Base-by-base conservation (phyloP, 2,329 filamentous ascomycete species). In the Akanthomyces dipterigenus region DNA sequence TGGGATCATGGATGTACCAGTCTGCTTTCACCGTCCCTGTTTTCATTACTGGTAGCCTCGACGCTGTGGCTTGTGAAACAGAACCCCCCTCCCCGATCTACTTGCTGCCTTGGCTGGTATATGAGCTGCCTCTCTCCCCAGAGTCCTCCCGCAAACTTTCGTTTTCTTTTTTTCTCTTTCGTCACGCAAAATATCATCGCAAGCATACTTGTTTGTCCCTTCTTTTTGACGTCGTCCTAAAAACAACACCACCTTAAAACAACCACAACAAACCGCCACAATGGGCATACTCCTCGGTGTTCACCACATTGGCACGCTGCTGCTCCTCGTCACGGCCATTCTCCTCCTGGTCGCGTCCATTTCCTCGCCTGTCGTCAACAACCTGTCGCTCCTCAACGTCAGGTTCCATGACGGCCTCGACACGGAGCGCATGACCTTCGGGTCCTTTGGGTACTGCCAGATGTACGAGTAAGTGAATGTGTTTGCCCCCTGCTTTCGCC, bases 361-460 rank as follows among this genome's bases (percentile, higher is more conserved):
- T 64, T 82, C 84, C 2, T 75, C 84, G 0, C 85, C 85, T 9
- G 81, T 87, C 48, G 78, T 85, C 65, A 76, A 83, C 66, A 66
- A 79, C 65, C 76, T 87, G 48, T 74, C 78, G 49, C 72, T 88
- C 42, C 70, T 88, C 61, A 79, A 77, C 62, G 78, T 88, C 63
- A 72, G 77, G 55, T 73, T 86, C 22, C 71, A 70, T 48, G 74
- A 76, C 64, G 65, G 69, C 28, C 71, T 69, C 11, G 63, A 66
- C 24, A 70, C 65, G 5, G 69, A 73, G 28, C 67, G 77, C 12
- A 71, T 86, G 38, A 77, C 74, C 3, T 86, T 84, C 70, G 85
- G 85, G 49, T 83, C 82, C 0, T 87, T 86, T 72, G 85, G 85
- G 8, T 83, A 80, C 69, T 88, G 85, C 68, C 22, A 59, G 34